phyloP scores from a whole-genome alignment of 805 yeast genomes.

The Aciculoconidium aculeatum region DNA sequence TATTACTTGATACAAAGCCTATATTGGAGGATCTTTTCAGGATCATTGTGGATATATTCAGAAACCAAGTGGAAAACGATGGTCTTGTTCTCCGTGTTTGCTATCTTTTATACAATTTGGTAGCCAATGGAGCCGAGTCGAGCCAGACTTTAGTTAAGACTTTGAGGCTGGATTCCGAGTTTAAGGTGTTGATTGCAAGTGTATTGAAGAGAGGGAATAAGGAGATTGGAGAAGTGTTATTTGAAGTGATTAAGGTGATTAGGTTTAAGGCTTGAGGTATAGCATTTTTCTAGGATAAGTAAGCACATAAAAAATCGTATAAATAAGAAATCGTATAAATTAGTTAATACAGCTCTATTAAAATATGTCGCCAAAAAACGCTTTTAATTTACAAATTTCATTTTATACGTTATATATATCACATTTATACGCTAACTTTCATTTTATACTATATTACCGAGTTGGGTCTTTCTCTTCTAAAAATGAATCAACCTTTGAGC shows the following conservation, averaged over 20 bases:
- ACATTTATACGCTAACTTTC: too few relatives aligned
- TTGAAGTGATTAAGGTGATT: slow-evolving; percentile 13
- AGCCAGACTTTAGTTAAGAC: slow-evolving; percentile 3
- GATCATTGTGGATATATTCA: slow-evolving; percentile 18
- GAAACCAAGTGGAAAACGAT: slow-evolving; percentile 16
- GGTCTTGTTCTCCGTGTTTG: slow-evolving; percentile 26
- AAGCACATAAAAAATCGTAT: too few relatives aligned
- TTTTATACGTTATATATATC: too few relatives aligned
- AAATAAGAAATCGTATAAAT: too few relatives aligned
- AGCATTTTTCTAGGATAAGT: background rate
- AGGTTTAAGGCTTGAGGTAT: slow-evolving; percentile 1
- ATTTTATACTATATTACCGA: too few relatives aligned
- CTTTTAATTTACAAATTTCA: too few relatives aligned
- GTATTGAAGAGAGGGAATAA: slow-evolving; percentile 5
- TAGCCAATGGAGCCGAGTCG: slow-evolving; percentile 12
- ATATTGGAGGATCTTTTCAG: slow-evolving; percentile 13
- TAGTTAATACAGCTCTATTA: too few relatives aligned
- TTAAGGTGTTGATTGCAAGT: slow-evolving; percentile 8
- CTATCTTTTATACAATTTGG: slow-evolving; percentile 17
- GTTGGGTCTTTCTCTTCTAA: too few relatives aligned
- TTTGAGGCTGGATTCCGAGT: slow-evolving; percentile 4
- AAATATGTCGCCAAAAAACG: too few relatives aligned
- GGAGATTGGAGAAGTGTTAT: slow-evolving; percentile 10
- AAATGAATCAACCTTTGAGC: slow-evolving; percentile 37
- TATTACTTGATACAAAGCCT: slow-evolving; percentile 14